Base-by-base conservation (phyloP, 208 protist species). In the Wallacemonas sp. region DNA sequence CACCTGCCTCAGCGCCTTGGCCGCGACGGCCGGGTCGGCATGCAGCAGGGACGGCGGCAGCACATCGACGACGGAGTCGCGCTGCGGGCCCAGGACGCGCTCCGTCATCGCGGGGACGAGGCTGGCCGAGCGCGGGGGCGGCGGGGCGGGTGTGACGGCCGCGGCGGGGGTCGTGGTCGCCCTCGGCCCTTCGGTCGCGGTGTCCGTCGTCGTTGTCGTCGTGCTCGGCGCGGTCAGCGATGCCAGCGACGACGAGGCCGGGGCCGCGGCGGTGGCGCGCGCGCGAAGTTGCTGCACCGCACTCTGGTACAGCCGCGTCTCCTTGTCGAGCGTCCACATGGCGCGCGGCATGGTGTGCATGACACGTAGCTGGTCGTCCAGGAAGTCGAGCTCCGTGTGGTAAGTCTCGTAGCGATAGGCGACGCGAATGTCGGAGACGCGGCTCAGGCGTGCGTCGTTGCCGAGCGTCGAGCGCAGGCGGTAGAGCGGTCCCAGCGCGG, bases 341-440 rank as follows among this genome's bases (percentile, higher is more conserved):
- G 84, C 86, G 4, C 87, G 84, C 7, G 87, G 86, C 79, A 94
- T 84, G 18, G 70, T 50, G 39, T 82, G 72, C 33, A 42, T 65
- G 25, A 26, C 4, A 22, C 57, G 31, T 14, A 95, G 82, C 70
- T 93, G 87, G 49, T 81, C 82, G 38, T 92, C 84, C 26, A 98
- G 65, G 62, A 91, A 94, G 66, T 96, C 77, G 7, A 96, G 66
- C 75, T 99, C 96, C 26, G 76, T 82, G 66, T 95, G 86, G 46
- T 98, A 96, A 8, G 86, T 92, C 77, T 99, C 96, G 66, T 93
- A 92, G 33, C 98, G 95, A 71, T 96, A 99, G 25, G 82, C 82
- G 22, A 98, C 80, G 44, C 98, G 92, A 48, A 99, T 94, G 70
- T 99, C 92, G 4, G 98, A 98, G 4, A 99, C 93, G 52, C 98